Evolutionary conservation across 208 protist species (phyloP), one percentile per base, ranked within the genome.

Genomic region (Leishmania tarentolae): DNA sequence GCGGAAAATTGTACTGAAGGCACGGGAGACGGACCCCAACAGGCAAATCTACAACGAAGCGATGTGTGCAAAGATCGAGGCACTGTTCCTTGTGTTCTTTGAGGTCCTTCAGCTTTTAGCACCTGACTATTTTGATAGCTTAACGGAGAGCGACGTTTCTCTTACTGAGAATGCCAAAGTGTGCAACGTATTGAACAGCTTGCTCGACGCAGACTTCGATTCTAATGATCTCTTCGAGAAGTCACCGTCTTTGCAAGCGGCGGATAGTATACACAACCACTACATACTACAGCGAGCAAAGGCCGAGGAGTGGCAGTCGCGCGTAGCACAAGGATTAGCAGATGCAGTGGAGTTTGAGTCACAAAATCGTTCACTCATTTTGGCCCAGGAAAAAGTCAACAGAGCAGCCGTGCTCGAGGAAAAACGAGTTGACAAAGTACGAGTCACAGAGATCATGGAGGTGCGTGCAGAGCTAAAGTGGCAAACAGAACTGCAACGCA

Each of bases 11-110:
- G 73, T 94, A 0, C 68, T 76, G 9, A 96, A 94, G 69, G 93
- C 91, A 0, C 83, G 87, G 31, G 93, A 98, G 73, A 94, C 86
- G 17, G 85, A 98, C 74, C 93, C 93, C 0, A 88, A 98, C 70
- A 81, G 85, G 24, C 95, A 98, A 75, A 95, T 98, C 7, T 98
- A 96, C 86, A 98, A 98, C 80, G 92, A 98, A 69, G 83, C 56
- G 15, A 98, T 98, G 95, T 98, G 93, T 66, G 78, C n/a, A 8
- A 93, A 93, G 76, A 98, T 98, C 52, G 87, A 96, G 44, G 40
- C 86, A 5, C 79, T 98, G 19, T 91, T 96, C 79, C 68, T 76
- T 19, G 73, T 53, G 3, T 96, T 91, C 72, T 91, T 84, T 46
- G 71, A 50, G 37, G 21, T 37, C 19, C 42, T 85, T 31, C 35